Base-by-base conservation (phyloP, 1,284 basidiomycete species). In the Exobasidium rhododendri region DNA sequence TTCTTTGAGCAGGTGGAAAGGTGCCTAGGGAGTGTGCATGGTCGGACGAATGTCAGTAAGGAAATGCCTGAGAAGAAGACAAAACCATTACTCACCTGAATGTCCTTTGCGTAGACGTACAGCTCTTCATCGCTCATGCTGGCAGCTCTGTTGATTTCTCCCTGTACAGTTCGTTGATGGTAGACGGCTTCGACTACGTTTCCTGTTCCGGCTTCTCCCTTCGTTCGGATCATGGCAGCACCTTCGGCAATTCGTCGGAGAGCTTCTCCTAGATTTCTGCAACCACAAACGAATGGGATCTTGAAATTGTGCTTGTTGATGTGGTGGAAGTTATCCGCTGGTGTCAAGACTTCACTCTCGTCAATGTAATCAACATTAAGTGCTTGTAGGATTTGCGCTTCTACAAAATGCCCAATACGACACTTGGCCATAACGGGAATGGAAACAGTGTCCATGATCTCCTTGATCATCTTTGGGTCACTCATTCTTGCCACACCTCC, bases 331-430 rank as follows among this genome's bases (percentile, higher is more conserved):
- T 82, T 80, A 67, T 82, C 96, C 29, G 94, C 96, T 49, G 92
- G 92, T 0, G 96, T 97, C 63, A 98, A 85, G 53, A 98, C 96
- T 82, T 97, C 94, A 17, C 89, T 92, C 71, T 82, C 82, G 81
- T 98, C 96, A 73, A 99, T 96, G 82, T 97, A 99, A 83, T 99
- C 94, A 57, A 97, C 89, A 10, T 94, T 94, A 77, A 97, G 85
- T 22, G 88, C 86, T 85, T 58, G 57, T 32, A 97, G 83, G 75
- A 98, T 96, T 89, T 94, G 80, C 22, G 71, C 69, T 62, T 75
- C 75, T 60, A 78, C 94, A 72, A 94, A 90, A 83, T 99, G 94
- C 0, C 94, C 96, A 81, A 99, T 97, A 71, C 96, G 88, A 64
- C 88, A 89, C 83, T 94, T 93, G 58, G 91, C 91, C 59, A 57